Evolutionary conservation across 2,329 filamentous ascomycete genomes (phyloP).

Genomic region (Ophiostoma sp.): DNA sequence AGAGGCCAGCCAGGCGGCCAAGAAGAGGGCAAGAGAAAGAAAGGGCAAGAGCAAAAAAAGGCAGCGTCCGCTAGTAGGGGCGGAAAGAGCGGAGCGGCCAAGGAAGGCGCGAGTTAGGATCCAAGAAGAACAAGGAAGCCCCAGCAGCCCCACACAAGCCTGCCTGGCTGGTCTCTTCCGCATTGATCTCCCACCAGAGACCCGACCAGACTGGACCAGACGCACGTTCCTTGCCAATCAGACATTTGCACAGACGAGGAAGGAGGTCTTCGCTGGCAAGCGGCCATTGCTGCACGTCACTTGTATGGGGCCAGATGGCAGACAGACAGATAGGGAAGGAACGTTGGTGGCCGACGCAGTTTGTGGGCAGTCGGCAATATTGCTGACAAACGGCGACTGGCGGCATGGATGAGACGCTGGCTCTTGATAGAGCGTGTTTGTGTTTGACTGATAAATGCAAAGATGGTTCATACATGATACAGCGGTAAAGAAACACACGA

Average conservation of each 20-base stretch:
- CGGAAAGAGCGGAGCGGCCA: conserved; percentile 23
- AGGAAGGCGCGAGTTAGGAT: conserved; percentile 12
- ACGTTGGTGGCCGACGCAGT: not conserved
- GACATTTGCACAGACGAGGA: conserved; percentile 5
- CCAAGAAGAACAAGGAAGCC: not conserved
- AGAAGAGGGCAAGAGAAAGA: not conserved
- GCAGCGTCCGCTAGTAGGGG: conserved; percentile 9
- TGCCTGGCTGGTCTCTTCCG: conserved; percentile 17
- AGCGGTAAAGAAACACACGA: not conserved
- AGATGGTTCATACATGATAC: not conserved
- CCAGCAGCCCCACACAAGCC: conserved; percentile 17
- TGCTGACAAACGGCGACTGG: not conserved
- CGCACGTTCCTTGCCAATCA: conserved; percentile 22
- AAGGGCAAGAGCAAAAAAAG: not conserved
- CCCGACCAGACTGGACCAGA: not conserved
- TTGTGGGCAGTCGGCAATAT: not conserved
- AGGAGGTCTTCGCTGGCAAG: conserved; percentile 21
- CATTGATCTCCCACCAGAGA: conserved; percentile 14
- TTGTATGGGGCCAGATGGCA: conserved; percentile 5
- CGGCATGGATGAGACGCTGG: not conserved
- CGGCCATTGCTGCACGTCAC: conserved; percentile 18
- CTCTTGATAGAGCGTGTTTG: too few relatives aligned
- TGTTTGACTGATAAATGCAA: not conserved
- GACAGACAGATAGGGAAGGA: not conserved
- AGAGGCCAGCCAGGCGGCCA: not conserved